These are phyloP conservation scores for Boletus mariae DNA, from an alignment of 1,284 basidiomycete species.

Conservation along the genomic window DNA sequence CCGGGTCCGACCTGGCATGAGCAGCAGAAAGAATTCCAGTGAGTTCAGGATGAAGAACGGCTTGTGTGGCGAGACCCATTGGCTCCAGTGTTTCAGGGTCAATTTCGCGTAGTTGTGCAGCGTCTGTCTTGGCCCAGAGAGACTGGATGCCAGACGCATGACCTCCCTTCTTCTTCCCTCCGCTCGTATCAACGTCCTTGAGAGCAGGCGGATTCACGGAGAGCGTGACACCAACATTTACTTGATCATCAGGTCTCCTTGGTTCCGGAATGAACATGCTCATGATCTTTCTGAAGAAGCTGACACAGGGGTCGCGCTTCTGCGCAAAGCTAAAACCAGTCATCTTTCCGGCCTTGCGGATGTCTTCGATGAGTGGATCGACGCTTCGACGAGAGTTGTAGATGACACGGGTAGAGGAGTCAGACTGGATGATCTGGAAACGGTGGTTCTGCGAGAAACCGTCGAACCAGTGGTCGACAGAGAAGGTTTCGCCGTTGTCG, in stretches of 20 bases:
- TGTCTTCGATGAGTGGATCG: slow-evolving; percentile 27
- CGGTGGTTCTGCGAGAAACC: slow-evolving; percentile 34
- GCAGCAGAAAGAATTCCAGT: slow-evolving; percentile 35
- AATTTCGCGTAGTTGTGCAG: slow-evolving; percentile 26
- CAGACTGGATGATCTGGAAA: slow-evolving; percentile 30
- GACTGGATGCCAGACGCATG: slow-evolving; percentile 29
- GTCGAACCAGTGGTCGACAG: slow-evolving; percentile 31
- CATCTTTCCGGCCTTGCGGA: slow-evolving; percentile 24
- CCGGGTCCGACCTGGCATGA: slow-evolving; percentile 37
- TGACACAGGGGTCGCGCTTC: slow-evolving; percentile 30
- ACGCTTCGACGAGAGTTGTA: slow-evolving; percentile 29
- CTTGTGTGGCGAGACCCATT: slow-evolving; percentile 27
- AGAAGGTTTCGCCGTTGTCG: slow-evolving; percentile 14
- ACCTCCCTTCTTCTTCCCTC: slow-evolving; percentile 17
- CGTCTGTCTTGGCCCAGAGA: slow-evolving; percentile 36
- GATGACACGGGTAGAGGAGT: slow-evolving; percentile 21
- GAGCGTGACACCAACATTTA: slow-evolving; percentile 29
- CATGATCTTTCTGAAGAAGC: slow-evolving; percentile 34
- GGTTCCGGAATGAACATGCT: slow-evolving; percentile 25
- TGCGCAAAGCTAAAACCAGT: slow-evolving; percentile 24
- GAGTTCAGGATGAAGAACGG: slow-evolving; percentile 31
- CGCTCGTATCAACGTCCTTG: slow-evolving; percentile 12
- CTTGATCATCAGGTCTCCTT: background rate
- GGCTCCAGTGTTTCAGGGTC: slow-evolving; percentile 37
- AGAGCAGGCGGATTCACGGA: slow-evolving; percentile 32